These are phyloP conservation scores for Microbotryum saponariae DNA, from an alignment of 1,284 basidiomycete genomes.

Conservation along the genomic window DNA sequence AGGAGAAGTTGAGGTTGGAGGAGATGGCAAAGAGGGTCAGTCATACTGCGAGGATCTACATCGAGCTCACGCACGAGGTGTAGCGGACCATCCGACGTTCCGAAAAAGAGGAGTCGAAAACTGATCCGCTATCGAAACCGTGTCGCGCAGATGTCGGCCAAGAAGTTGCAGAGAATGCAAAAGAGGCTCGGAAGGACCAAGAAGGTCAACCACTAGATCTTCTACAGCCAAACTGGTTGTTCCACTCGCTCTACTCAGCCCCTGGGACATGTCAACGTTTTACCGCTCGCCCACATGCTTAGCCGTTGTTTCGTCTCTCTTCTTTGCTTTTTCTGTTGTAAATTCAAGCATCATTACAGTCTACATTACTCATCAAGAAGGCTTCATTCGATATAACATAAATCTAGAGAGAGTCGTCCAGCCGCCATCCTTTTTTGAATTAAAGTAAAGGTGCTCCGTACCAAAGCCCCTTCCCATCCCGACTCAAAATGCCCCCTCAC, in stretches of 20 bases:
- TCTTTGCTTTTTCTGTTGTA: not conserved
- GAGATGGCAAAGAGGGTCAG: conserved; percentile 30
- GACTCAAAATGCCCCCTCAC: too few relatives aligned
- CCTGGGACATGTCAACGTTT: not conserved
- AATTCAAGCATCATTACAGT: not conserved
- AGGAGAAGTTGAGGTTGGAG: conserved; percentile 33
- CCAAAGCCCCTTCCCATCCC: too few relatives aligned
- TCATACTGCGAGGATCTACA: too few relatives aligned
- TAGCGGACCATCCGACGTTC: too few relatives aligned
- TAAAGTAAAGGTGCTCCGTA: too few relatives aligned
- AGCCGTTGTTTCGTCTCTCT: not conserved
- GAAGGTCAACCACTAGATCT: conserved; percentile 25
- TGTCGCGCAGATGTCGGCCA: conserved; percentile 32
- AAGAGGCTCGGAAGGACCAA: conserved; percentile 35
- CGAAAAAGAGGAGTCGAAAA: too few relatives aligned
- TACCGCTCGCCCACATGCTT: not conserved
- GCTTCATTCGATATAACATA: too few relatives aligned
- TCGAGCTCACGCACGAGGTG: too few relatives aligned
- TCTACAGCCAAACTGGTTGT: not conserved
- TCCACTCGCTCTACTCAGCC: not conserved
- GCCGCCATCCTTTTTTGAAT: too few relatives aligned
- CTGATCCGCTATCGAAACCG: not conserved
- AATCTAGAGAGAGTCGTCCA: too few relatives aligned
- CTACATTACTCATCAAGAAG: too few relatives aligned
- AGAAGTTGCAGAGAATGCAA: conserved; percentile 36